A percentile compares a stretch with the other conserved stretches of the same genome.
phyloP scores from a whole-genome alignment of 106 monocot species.

The Iris macrosiphon region DNA sequence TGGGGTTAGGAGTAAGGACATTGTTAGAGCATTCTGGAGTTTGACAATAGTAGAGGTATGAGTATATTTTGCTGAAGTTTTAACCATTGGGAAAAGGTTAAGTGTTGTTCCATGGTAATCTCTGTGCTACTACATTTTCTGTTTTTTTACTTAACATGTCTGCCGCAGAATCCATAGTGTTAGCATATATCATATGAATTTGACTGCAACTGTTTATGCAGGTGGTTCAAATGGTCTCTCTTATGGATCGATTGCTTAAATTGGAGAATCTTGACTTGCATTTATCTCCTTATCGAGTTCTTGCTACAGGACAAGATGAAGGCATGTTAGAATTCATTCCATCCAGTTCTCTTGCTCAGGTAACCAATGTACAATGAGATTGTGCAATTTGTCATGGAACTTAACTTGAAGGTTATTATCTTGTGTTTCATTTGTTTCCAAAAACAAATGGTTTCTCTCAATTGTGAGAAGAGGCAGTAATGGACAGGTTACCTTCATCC shows the following conservation, averaged over 20 bases:
- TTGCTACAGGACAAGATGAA: constrained; percentile 98
- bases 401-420: neutral
- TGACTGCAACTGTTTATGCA: constrained; percentile 13
- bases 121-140: too few relatives aligned
- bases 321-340: constrained; percentile 99
- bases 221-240: constrained; percentile 98
- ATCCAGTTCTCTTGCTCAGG: constrained; percentile 94
- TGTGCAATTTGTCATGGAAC: too few relatives aligned
- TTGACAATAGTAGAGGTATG: too few relatives aligned
- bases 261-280: constrained; percentile 94
- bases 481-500: too few relatives aligned
- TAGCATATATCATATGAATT: neutral
- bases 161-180: constrained; percentile 11
- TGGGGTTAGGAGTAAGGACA: too few relatives aligned
- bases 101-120: too few relatives aligned
- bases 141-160: too few relatives aligned
- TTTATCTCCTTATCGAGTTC: constrained; percentile 89
- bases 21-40: too few relatives aligned
- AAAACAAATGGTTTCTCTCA: too few relatives aligned
- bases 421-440: neutral
- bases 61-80: too few relatives aligned
- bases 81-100: too few relatives aligned
- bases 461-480: too few relatives aligned
- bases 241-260: constrained; percentile 97
- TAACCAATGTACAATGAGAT: constrained; percentile 9